Evolutionary conservation across 208 protist species (phyloP).

Genomic region (Trypanosoma caninum): DNA sequence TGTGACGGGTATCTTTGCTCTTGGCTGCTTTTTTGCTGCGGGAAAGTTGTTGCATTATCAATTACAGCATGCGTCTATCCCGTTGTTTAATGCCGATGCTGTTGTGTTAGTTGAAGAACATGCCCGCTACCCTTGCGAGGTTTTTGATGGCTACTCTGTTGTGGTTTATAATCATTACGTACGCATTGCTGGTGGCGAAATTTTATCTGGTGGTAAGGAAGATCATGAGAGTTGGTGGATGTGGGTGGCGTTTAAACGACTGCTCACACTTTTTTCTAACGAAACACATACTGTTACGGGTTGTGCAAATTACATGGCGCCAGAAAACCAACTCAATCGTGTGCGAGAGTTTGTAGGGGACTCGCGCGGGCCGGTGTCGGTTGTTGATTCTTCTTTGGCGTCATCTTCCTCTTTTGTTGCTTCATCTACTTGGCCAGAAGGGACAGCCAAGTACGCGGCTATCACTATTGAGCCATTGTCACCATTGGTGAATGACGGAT

Average conservation of each 20-base stretch:
- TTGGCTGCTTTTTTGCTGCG: not conserved
- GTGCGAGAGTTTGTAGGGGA: slow-evolving; percentile 30
- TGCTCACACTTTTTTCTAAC: slow-evolving; percentile 29
- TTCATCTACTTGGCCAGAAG: slow-evolving; percentile 50
- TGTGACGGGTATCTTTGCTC: slow-evolving; percentile 6
- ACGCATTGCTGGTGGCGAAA: not conserved
- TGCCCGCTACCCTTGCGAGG: slow-evolving; percentile 58
- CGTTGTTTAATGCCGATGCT: slow-evolving; percentile 37
- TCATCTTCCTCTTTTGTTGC: slow-evolving; percentile 16
- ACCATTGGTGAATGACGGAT: not conserved
- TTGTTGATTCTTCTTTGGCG: not conserved
- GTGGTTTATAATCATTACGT: slow-evolving; percentile 81
- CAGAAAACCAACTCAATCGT: slow-evolving; percentile 13
- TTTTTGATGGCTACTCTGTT: slow-evolving; percentile 65
- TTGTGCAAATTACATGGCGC: not conserved
- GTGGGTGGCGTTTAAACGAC: not conserved
- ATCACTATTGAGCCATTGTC: slow-evolving; percentile 58
- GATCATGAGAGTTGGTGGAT: not conserved
- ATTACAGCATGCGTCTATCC: slow-evolving; percentile 29
- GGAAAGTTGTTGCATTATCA: not conserved
- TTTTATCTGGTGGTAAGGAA: not conserved
- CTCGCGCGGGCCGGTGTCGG: not conserved
- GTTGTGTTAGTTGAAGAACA: slow-evolving; percentile 52
- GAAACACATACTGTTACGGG: slow-evolving; percentile 9
- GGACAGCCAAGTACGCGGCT: slow-evolving; percentile 64